Evolutionary conservation across 768 basidiomycete species (phyloP), one percentile per base, ranked within the genome.

Genomic region (Mycena sanguinolenta): DNA sequence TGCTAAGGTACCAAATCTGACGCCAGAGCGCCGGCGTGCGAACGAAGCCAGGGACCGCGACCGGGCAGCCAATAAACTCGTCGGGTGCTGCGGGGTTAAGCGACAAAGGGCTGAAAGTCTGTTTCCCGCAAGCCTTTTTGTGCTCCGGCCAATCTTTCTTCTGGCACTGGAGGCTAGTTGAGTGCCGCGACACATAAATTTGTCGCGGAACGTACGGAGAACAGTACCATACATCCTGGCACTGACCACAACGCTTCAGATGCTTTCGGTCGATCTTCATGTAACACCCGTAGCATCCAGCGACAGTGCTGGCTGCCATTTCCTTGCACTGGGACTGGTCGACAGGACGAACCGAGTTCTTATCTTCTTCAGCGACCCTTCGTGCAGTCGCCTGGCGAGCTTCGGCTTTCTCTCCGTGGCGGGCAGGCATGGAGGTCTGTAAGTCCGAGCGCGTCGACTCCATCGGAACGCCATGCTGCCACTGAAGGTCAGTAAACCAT

Each of bases 51-150:
- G 28, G 23, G 17, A n/a, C 53, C 6, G 61, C 21, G 6, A 38
- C 17, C 0, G 67, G 67, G 39, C 67, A 69, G 0, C 67, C 67
- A 6, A 70, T 65, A 39, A 70, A 70, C 23, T 58, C 62, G 21
- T 8, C 52, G 0, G 46, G 55, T 8, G 12, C 63, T 36, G 39
- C n/a, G 2, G 69, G 63, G 19, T 50, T n/a, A 1, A 70, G 42
- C 7, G 39, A 10, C 16, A 13, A n/a, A 1, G 50, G 63, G 39
- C 59, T 58, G 28, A 64, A 70, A 17, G 38, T 49, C 19, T 58
- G 4, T 8, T 59, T 5, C 6, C 58, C 58, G 32, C 69, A 70
- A 6, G 38, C 39, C 17, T 58, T 62, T 25, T 69, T 69, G 62
- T 69, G 67, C 10, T 57, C 55, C 3, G 54, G 44, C 67, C 67